A percentile compares a stretch with the other conserved stretches of the same genome.
These are phyloP conservation scores for Penicillium daleae DNA, from an alignment of 495 filamentous ascomycete species.

Conservation along the genomic window DNA sequence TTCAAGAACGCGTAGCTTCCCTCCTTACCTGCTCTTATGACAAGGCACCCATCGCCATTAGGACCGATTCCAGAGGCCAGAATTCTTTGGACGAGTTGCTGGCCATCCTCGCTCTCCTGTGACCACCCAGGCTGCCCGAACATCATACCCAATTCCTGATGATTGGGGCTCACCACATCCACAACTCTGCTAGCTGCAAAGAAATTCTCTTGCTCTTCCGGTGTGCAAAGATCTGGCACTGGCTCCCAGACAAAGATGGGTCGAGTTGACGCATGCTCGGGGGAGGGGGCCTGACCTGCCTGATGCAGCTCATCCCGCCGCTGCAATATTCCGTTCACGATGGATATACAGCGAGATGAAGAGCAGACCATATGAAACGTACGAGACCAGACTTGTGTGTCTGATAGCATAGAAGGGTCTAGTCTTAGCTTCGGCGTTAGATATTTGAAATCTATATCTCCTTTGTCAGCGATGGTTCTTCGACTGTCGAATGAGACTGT, in stretches of 20 bases:
- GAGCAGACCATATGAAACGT: constrained; percentile 90
- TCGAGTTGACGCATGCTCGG: constrained; percentile 34
- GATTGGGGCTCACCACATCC: constrained; percentile 88
- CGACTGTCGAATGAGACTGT: neutral
- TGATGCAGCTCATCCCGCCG: constrained; percentile 44
- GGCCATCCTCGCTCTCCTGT: constrained; percentile 48
- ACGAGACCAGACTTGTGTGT: constrained; percentile 65
- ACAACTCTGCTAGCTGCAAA: constrained; percentile 71
- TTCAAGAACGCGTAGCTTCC: constrained; percentile 58
- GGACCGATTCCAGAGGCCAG: constrained; percentile 56
- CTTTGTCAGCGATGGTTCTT: constrained; percentile 34
- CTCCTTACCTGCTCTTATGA: constrained; percentile 60
- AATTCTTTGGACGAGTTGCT: constrained; percentile 58
- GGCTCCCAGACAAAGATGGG: constrained; percentile 95
- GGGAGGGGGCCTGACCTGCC: constrained; percentile 30
- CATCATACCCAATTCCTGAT: constrained; percentile 80
- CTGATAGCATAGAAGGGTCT: constrained; percentile 59
- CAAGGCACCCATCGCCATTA: constrained; percentile 49
- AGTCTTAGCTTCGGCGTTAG: constrained; percentile 83
- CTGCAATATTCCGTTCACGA: constrained; percentile 64
- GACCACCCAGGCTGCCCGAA: constrained; percentile 65
- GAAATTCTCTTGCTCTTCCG: constrained; percentile 73
- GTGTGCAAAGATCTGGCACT: constrained; percentile 83
- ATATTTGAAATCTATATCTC: constrained; percentile 75
- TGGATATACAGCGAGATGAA: constrained; percentile 72